Evolutionary conservation across 2,329 filamentous ascomycete genomes (phyloP), one percentile per base, ranked within the genome.

Genomic region (Teratosphaeria nubilosa): DNA sequence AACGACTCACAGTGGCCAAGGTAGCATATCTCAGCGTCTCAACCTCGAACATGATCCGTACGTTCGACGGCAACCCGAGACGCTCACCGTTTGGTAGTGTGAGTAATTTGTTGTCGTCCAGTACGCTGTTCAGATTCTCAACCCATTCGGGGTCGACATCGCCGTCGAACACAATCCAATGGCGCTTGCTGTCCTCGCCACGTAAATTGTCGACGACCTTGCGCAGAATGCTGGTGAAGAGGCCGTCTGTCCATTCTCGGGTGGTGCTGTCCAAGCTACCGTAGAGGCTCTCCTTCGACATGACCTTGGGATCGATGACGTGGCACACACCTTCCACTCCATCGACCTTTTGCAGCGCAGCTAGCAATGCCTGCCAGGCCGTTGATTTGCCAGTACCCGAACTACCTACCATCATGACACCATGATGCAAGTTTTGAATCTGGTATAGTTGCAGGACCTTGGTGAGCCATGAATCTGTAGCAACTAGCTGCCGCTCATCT

Each of bases 81-180:
- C 94, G 92, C 76, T 99, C 94, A 75, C 94, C 94, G 66, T 99
- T 99, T 30, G 94, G 95, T 64, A 99, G 77, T 0, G 94, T 99
- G 32, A 99, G 83, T 50, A 99, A 80, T 74, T 97, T 99, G 79
- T 99, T 99, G 77, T 99, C 94, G 70, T 99, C 94, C 50, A 99
- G 83, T 58, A 99, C 95, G 81, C 90, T 95, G 85, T 99, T 99
- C 80, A 99, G 78, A 73, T 99, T 99, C 73, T 99, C 94, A 64
- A 99, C 94, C 94, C 94, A 99, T 74, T 97, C 95, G 0, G 94
- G 94, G 73, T 99, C 94, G 62, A 99, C 94, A 72, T 99, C 94
- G 61, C 94, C 95, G 72, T 99, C 94, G 68, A 99, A 99, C 5
- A 99, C 89, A 67, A 99, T 97, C 94, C 94, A 99, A 74, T 99